Base-by-base conservation (phyloP, 768 basidiomycete genomes). In the Amanita phalloides region DNA sequence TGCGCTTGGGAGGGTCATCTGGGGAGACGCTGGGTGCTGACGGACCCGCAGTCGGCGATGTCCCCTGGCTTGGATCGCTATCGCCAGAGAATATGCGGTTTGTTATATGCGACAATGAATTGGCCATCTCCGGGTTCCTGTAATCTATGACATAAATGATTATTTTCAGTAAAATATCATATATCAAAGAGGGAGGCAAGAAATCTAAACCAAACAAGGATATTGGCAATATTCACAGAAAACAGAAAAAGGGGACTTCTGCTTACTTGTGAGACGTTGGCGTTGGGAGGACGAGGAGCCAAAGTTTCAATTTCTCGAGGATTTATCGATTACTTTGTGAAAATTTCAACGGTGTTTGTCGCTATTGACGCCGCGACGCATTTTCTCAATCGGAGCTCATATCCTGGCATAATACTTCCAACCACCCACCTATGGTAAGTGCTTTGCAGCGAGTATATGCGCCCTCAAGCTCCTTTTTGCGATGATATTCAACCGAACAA, bases 401-500 rank as follows among this genome's bases (percentile, higher is more conserved):
- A 48, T 2, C 20, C 14, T 21, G 4, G 1, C 3, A 1, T 6
- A 1, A 1, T 7, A 9, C 13, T 28, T 32, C 6, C 21, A 21
- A 32, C 20, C 32, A 5, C 13, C 33, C 17, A 1, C 3, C 1
- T 45, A 28, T 28, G 43, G 51, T 52, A 26, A 52, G 51, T 45
- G 25, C 30, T 30, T 25, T 39, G 6, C 35, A 23, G 3, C 23
- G 9, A 23, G 30, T 49, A 21, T 41, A 33, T 45, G 10, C 10
- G 9, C 32, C 32, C 32, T 32, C 30, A 8, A 9, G 30, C 28
- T 49, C 33, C 50, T 49, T 51, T 30, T 53, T 26, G 68, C 72
- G 74, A 76, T 64, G 75, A 76, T 65, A 62, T 60, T 66, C 61
- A 61, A 69, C 73, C 72, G 69, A 68, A 67, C 62, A 68, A 65